phyloP scores from a whole-genome alignment of 2,329 filamentous ascomycete species.

The Sclerotiophoma versabilis region DNA sequence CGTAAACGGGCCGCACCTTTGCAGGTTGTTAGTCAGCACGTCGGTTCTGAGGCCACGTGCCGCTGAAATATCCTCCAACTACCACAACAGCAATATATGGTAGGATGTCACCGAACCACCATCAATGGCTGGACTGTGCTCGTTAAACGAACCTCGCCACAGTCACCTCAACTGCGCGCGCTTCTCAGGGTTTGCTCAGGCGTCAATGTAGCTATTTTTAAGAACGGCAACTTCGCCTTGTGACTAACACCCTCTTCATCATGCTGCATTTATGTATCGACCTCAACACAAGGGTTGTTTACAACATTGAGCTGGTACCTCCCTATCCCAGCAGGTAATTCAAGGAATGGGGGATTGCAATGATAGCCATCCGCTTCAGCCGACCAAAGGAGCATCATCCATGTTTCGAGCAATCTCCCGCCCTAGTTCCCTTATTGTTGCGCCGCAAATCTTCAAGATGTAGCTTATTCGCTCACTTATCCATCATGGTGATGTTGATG shows the following conservation, averaged over 20 bases:
- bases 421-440: neutral
- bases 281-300: neutral
- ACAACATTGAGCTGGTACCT: neutral
- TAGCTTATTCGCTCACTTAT: neutral
- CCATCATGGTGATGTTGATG: neutral
- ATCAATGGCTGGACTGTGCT: no score
- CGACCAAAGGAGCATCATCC: constrained; percentile 11
- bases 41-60: neutral
- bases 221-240: neutral
- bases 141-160: no score
- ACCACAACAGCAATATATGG: neutral
- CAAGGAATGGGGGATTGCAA: neutral
- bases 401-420: constrained; percentile 13
- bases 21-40: neutral
- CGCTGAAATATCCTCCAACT: neutral
- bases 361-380: constrained; percentile 9
- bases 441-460: neutral
- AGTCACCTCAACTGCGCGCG: no score
- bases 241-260: neutral
- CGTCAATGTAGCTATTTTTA: no score
- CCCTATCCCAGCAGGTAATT: neutral
- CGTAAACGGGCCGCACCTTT: neutral
- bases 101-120: neutral
- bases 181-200: no score
- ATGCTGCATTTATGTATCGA: neutral